Base-by-base conservation (phyloP, 2,329 filamentous ascomycete species). In the Ceratocystis huliohia region DNA sequence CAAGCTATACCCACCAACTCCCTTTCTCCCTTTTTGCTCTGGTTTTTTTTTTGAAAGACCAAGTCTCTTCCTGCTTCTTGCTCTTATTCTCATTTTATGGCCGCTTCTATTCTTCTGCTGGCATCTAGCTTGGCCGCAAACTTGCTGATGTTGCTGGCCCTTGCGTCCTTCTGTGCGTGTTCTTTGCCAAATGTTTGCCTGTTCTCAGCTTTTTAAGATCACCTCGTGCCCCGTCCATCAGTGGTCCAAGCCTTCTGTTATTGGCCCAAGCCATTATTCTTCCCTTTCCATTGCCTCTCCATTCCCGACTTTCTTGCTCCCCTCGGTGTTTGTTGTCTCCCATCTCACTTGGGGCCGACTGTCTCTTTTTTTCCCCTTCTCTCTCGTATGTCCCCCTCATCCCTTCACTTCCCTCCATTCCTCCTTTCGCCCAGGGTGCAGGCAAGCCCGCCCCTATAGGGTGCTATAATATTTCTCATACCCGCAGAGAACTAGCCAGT, bases 161-260 rank as follows among this genome's bases (percentile, higher is more conserved):
- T 22, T 56, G 50, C 20, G 50, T 56, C 50, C 50, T 56, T 56
- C 50, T 56, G 50, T 56, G 50, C 50, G 50, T 56, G 50, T 56
- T 56, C 50, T 56, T 56, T 56, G 50, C 46, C 22, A 20, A n/a
- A n/a, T 50, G 46, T 50, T 50, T 50, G 22, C 46, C 46, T 50
- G 46, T 50, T 50, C 46, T 50, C 22, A 22, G 46, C 7, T 56
- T 56, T 15, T 22, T 28, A 15, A 25, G 50, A 25, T 56, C 50
- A 17, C 22, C 50, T 17, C 20, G 50, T 56, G 50, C 25, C 50
- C 50, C 50, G 50, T 56, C 8, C 50, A 25, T 15, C 50, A 25
- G 4, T 56, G 50, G 50, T 25, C 50, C 50, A 56, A 25, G 50
- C 50, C 50, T 25, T 25, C 2, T 28, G 22, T 41, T 56, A 56